phyloP scores from a whole-genome alignment of 139 green algal species.

The Edaphochlamys debaryana region DNA sequence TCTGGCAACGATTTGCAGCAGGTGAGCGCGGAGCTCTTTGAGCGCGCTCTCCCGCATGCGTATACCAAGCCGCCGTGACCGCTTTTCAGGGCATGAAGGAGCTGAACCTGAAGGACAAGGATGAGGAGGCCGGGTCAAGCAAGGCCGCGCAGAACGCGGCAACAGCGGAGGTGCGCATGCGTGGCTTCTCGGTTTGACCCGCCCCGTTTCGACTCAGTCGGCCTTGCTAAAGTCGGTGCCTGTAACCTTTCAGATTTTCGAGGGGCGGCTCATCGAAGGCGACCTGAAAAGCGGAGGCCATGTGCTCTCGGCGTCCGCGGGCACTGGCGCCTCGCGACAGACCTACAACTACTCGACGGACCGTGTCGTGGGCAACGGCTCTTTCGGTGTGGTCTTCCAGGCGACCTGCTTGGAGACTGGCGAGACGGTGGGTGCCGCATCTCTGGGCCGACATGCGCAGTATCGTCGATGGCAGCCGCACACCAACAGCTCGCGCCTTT shows the following conservation, averaged over 20 bases:
- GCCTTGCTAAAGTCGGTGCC: too few species aligned
- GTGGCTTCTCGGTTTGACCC: too few species aligned
- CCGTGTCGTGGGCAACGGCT: constrained; percentile 96
- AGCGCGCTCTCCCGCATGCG: not conserved
- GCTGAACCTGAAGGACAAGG: constrained; percentile 63
- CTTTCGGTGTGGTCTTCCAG: constrained; percentile 98
- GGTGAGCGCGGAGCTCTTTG: not conserved
- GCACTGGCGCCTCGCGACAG: constrained; percentile 56
- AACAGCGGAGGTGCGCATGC: not conserved
- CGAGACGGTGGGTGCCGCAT: constrained; percentile 81
- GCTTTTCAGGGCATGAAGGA: constrained; percentile 68
- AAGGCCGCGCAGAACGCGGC: constrained; percentile 28
- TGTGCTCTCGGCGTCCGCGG: constrained; percentile 57
- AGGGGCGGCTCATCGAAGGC: constrained; percentile 75
- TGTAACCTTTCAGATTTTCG: constrained; percentile 62
- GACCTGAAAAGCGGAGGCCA: constrained; percentile 63
- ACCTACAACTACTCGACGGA: constrained; percentile 91
- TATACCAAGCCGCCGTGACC: not conserved
- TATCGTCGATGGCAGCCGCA: too few species aligned
- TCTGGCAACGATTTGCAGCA: constrained; percentile 40
- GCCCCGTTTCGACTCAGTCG: too few species aligned
- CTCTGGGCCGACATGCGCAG: too few species aligned
- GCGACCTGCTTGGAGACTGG: constrained; percentile 94
- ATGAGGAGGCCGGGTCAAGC: constrained; percentile 62
- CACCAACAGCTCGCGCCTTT: too few species aligned